Conservation (phyloP, 2,329 filamentous ascomycete species). For the Colletotrichum eremochloae region DNA sequence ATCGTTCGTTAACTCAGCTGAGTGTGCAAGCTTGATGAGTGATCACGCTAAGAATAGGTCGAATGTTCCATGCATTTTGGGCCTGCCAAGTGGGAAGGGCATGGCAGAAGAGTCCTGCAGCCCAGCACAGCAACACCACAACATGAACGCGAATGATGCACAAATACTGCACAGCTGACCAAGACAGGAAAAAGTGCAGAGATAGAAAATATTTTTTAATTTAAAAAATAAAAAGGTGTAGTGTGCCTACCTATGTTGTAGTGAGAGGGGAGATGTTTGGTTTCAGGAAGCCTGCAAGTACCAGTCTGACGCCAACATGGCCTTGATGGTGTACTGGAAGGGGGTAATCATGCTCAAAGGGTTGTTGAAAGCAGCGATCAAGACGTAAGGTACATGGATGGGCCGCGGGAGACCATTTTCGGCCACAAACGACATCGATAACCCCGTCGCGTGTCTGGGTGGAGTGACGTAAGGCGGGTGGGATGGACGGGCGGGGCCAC, state of each 20-base stretch:
- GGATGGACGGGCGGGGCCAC: not conserved
- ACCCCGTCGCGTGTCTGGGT: constrained; percentile 19
- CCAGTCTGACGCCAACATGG: not conserved
- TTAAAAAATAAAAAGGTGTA: too few relatives aligned
- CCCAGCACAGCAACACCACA: not conserved
- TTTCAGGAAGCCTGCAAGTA: not conserved
- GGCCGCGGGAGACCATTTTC: constrained; percentile 11
- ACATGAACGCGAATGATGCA: not conserved
- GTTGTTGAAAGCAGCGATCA: constrained; percentile 24
- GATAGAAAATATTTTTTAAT: not conserved
- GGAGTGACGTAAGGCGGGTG: constrained; percentile 30
- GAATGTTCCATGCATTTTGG: not conserved
- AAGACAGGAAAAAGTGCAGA: constrained; percentile 2
- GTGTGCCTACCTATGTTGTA: not conserved
- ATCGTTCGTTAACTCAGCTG: not conserved
- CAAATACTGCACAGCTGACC: not conserved
- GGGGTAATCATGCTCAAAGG: not conserved
- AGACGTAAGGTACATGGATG: constrained; percentile 16
- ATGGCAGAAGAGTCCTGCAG: not conserved
- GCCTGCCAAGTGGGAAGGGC: not conserved
- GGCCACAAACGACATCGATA: constrained; percentile 29
- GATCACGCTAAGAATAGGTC: not conserved
- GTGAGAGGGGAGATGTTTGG: not conserved
- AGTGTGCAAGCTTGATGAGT: constrained; percentile 12
- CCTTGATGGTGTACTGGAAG: constrained; percentile 1